Conservation (phyloP, 495 filamentous ascomycete species). For the Darksidea phi region DNA sequence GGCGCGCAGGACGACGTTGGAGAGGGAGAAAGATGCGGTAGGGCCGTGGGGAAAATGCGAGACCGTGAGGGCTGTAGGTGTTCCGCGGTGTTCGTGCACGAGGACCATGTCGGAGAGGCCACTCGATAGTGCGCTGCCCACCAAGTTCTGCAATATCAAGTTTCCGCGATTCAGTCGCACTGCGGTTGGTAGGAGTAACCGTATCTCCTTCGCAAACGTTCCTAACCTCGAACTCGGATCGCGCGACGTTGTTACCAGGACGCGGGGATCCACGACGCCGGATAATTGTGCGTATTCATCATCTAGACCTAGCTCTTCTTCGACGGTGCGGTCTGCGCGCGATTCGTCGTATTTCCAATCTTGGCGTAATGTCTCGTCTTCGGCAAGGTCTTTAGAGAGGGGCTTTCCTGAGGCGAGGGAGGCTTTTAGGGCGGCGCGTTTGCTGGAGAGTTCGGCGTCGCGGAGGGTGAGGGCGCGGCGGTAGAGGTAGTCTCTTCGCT, state of each 20-base stretch:
- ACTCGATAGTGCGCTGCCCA: constrained; percentile 72
- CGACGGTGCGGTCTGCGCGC: constrained; percentile 54
- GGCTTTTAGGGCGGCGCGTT: constrained; percentile 79
- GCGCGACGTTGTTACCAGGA: constrained; percentile 88
- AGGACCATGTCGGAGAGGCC: constrained; percentile 64
- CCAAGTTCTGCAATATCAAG: constrained; percentile 78
- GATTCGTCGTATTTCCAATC: constrained; percentile 95
- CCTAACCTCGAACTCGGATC: constrained; percentile 80
- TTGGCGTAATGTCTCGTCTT: constrained; percentile 79
- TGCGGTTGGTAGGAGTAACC: constrained; percentile 82
- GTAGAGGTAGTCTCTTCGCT: constrained; percentile 93
- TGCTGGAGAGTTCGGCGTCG: constrained; percentile 89
- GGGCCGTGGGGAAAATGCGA: constrained; percentile 92
- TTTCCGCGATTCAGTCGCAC: constrained; percentile 93
- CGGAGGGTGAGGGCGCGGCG: constrained; percentile 74
- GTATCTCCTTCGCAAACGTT: constrained; percentile 93
- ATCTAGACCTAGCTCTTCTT: constrained; percentile 79
- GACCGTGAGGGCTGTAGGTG: constrained; percentile 84
- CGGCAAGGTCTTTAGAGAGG: constrained; percentile 80
- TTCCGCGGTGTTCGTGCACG: constrained; percentile 89
- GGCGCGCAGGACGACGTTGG: constrained; percentile 90
- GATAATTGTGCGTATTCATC: constrained; percentile 89
- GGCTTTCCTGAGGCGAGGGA: constrained; percentile 83
- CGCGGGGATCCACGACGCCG: constrained; percentile 79
- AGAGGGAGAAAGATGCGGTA: constrained; percentile 84